Evolutionary conservation across 2,329 filamentous ascomycete genomes (phyloP), one percentile per base, ranked within the genome.

Genomic region (Elsinoe arachidis): DNA sequence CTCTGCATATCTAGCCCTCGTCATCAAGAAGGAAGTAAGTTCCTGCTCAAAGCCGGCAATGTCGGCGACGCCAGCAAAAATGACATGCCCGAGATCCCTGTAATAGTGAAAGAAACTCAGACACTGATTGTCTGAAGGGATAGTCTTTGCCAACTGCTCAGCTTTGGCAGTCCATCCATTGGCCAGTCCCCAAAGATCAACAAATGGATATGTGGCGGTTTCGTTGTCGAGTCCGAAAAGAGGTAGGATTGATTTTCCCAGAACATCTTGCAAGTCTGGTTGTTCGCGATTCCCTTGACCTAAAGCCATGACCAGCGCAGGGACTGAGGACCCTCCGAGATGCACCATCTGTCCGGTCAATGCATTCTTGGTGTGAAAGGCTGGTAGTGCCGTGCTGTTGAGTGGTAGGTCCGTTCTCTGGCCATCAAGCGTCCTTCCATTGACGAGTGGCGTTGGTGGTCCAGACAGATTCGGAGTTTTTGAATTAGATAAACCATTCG

Each of bases 221-320:
- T 84, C 81, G 62, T 85, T 84, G 64, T 84, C 82, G 34, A 85
- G 72, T 2, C 82, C 82, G 58, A 85, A 76, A 56, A 84, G 79
- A 0, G 82, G 81, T 19, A 85, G 68, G 61, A 85, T 81, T 47
- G 79, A 81, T 62, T 81, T 81, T 62, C 82, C 80, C 44, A 84
- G 68, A 11, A 84, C 69, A 51, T 82, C 78, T 61, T 81, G 77
- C 11, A 81, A 74, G 35, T 80, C 76, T 21, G 78, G 77, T 62
- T 79, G 72, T 43, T 76, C 73, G 21, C 69, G 67, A 53, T 74
- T 70, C 4, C 73, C 74, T 58, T 73, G 67, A 11, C 74, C 74
- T 46, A 78, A 59, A 5, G 73, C 73, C 69, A 78, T 78, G 34
- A 85, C 78, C 60, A 84, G 79, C 10, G 82, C 82, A 11, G 83